Conservation (phyloP, 2,329 filamentous ascomycete genomes). For the Hypoxylon sp. region DNA sequence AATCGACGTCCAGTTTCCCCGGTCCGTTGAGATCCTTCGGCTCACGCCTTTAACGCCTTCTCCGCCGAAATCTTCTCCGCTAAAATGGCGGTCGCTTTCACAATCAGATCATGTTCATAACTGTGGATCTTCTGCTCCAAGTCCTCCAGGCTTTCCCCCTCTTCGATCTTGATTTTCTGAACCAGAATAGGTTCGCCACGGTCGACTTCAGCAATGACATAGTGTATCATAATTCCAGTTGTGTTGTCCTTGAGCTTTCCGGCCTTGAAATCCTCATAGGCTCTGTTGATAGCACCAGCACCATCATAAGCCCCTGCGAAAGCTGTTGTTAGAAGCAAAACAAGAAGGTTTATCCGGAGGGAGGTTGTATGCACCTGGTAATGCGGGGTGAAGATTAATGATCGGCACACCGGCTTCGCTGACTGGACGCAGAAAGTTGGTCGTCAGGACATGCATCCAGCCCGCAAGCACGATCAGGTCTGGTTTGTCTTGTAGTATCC, state of each 20-base stretch:
- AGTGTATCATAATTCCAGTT: conserved; percentile 83
- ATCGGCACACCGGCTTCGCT: conserved; percentile 73
- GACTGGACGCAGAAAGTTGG: conserved; percentile 78
- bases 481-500: conserved; percentile 75
- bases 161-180: conserved; percentile 71
- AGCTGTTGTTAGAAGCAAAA: conserved; percentile 51
- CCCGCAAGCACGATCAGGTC: conserved; percentile 86
- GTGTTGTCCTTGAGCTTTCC: conserved; percentile 71
- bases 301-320: conserved; percentile 75
- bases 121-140: conserved; percentile 76
- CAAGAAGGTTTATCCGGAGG: neutral
- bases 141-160: conserved; percentile 69
- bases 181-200: conserved; percentile 76
- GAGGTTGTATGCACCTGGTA: conserved; percentile 55
- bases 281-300: conserved; percentile 77
- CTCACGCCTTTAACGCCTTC: conserved; percentile 41
- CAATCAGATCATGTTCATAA: conserved; percentile 77
- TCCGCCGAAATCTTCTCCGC: conserved; percentile 47
- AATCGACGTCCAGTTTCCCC: conserved; percentile 7
- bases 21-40: neutral
- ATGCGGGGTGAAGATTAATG: conserved; percentile 87
- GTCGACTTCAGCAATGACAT: conserved; percentile 79
- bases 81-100: conserved; percentile 69
- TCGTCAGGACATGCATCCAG: conserved; percentile 88
- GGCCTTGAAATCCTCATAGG: conserved; percentile 73